These are phyloP conservation scores for Stygiomarasmius scandens DNA, from an alignment of 1,284 basidiomycete species.

Conservation along the genomic window DNA sequence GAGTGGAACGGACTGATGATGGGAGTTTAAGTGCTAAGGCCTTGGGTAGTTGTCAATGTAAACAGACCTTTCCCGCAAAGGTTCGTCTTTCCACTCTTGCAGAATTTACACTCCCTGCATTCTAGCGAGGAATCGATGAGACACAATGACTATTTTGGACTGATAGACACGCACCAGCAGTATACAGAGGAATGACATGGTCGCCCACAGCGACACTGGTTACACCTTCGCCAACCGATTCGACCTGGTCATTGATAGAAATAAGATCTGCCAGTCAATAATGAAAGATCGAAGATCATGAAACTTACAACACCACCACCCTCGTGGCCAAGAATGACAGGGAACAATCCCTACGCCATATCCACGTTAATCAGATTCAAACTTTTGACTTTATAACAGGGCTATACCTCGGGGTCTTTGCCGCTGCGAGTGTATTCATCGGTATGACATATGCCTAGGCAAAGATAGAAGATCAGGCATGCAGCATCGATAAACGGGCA, in stretches of 20 bases:
- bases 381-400: background rate
- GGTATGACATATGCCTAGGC: conserved; percentile 92
- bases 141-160: too few species aligned
- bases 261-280: too few species aligned
- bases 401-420: conserved; percentile 85
- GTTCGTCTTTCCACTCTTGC: conserved; percentile 98
- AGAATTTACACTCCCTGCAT: conserved; percentile 96
- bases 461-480: conserved; percentile 10
- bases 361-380: conserved; percentile 6
- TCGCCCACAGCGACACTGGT: conserved; percentile 82
- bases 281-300: conserved; percentile 12
- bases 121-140: conserved; percentile 49
- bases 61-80: conserved; percentile 80
- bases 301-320: conserved; percentile 80
- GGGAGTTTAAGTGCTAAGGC: too few species aligned
- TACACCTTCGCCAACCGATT: conserved; percentile 94
- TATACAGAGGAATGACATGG: conserved; percentile 94
- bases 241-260: conserved; percentile 69
- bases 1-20: conserved; percentile 90
- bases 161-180: conserved; percentile 64
- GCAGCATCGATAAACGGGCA: conserved; percentile 4
- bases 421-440: conserved; percentile 98
- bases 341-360: conserved; percentile 78
- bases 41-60: background rate
- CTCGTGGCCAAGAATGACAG: conserved; percentile 93